These are phyloP conservation scores for Blastobotrys capitulatus DNA, from an alignment of 1,139 yeast species.

Conservation along the genomic window DNA sequence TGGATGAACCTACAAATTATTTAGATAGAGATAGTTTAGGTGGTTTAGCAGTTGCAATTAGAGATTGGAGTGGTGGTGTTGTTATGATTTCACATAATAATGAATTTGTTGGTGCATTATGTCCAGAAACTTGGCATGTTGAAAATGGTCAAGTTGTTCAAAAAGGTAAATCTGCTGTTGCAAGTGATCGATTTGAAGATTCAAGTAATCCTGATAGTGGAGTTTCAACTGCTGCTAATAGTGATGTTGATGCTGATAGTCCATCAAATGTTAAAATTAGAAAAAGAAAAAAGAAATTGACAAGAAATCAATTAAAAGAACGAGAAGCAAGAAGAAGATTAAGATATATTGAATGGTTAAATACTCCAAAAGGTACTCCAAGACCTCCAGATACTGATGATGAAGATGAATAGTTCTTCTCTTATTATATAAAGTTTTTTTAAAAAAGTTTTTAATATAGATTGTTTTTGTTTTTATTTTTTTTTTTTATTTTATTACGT, in stretches of 20 bases:
- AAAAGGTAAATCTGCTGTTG: constrained; percentile 74
- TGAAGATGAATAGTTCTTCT: constrained; percentile 57
- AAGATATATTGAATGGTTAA: constrained; percentile 91
- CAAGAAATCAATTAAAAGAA: constrained; percentile 89
- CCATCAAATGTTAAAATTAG: constrained; percentile 95
- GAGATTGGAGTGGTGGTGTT: constrained; percentile 98
- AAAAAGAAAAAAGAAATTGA: constrained; percentile 79
- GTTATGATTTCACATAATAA: constrained; percentile 97
- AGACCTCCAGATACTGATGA: constrained; percentile 91
- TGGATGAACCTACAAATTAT: constrained; percentile 98
- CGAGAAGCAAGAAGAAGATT: constrained; percentile 93
- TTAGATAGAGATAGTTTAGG: constrained; percentile 97
- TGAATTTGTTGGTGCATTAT: constrained; percentile 94
- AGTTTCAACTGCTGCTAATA: constrained; percentile 26
- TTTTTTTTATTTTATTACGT: background rate
- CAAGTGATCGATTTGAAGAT: constrained; percentile 75
- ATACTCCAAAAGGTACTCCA: constrained; percentile 96
- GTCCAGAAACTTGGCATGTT: constrained; percentile 98
- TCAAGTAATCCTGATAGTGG: constrained; percentile 34
- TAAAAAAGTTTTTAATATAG: background rate
- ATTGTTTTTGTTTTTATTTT: background rate
- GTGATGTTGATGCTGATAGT: constrained; percentile 49
- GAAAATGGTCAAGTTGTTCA: constrained; percentile 87
- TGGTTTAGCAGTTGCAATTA: constrained; percentile 93
- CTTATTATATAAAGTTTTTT: background rate